Conservation (phyloP, 2,329 filamentous ascomycete species). For the Dothideomycetes sp. region DNA sequence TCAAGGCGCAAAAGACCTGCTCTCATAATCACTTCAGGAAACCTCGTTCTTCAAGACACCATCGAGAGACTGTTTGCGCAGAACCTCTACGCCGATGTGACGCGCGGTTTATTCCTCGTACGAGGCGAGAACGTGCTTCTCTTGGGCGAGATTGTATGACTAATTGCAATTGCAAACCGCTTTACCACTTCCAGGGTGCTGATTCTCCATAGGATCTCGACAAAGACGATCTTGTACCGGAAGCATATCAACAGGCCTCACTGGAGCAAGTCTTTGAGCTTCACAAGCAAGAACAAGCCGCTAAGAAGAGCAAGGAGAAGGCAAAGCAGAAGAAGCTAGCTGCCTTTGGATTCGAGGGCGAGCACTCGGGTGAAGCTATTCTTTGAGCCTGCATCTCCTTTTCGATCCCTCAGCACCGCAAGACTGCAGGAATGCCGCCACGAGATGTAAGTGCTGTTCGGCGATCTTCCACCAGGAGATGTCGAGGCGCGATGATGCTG, state of each 20-base stretch:
- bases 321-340: slow-evolving; percentile 58
- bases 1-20: not conserved
- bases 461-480: no score
- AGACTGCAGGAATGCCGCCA: not conserved
- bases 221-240: slow-evolving; percentile 77
- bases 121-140: slow-evolving; percentile 95
- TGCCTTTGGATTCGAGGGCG: slow-evolving; percentile 76
- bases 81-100: slow-evolving; percentile 70
- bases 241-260: slow-evolving; percentile 55
- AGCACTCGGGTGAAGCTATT: slow-evolving; percentile 66
- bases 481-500: no score
- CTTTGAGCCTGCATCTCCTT: slow-evolving; percentile 40
- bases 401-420: not conserved
- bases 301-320: slow-evolving; percentile 65
- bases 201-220: slow-evolving; percentile 60
- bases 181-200: not conserved
- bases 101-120: slow-evolving; percentile 80
- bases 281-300: slow-evolving; percentile 58
- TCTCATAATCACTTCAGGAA: slow-evolving; percentile 47
- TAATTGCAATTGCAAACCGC: no score
- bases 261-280: slow-evolving; percentile 59
- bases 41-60: slow-evolving; percentile 88
- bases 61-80: slow-evolving; percentile 74
- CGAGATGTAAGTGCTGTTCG: not conserved
- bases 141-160: slow-evolving; percentile 69